Evolutionary conservation across 257 asterid species (phyloP), one percentile per base, ranked within the genome.

Genomic region (Solanum arcanum): DNA sequence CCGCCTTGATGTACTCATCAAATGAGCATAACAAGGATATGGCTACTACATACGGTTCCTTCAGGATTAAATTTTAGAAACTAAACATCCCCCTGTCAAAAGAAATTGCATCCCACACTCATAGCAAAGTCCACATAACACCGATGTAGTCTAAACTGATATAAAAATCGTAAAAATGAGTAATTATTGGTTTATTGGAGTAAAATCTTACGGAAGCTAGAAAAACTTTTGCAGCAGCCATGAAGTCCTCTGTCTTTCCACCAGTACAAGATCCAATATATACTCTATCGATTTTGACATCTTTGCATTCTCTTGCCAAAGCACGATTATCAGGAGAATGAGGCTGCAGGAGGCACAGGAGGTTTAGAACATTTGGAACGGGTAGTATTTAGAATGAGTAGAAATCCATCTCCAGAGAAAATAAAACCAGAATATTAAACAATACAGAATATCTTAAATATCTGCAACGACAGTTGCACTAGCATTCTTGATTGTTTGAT

Each of bases 291-390:
- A 95, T 96, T 90, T 96, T 96, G 91, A 96, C 98, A 88, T 96
- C 98, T 92, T 94, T 95, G 94, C 99, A 95, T 91, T 96, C 99
- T 90, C 99, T 91, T 46, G 99, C 99, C 91, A 96, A 92, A 87
- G 99, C 99, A 82, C 99, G 98, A 83, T 97, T 97, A 93, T 97
- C 99, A 3, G 99, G 99, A 87, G 99, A 97, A 92, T 97, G 99
- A 86, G 99, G 99, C 99, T 97, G 95, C 87, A 83, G 90, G 27
- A 86, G 81, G 42, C 1, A 11, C 69, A 49, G 85, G 29, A 29
- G 69, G 15, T 49, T 47, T 27, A 81, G 69, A 81, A 29, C 85
- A 80, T 16, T 80, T 80, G 68, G 85, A 80, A 12, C 44, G 18
- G 44, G n/a, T 21, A 47, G 66, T 47, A 31, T 4, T 49, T 23